phyloP scores from a whole-genome alignment of 768 basidiomycete species.

The Hericium rajendrae region DNA sequence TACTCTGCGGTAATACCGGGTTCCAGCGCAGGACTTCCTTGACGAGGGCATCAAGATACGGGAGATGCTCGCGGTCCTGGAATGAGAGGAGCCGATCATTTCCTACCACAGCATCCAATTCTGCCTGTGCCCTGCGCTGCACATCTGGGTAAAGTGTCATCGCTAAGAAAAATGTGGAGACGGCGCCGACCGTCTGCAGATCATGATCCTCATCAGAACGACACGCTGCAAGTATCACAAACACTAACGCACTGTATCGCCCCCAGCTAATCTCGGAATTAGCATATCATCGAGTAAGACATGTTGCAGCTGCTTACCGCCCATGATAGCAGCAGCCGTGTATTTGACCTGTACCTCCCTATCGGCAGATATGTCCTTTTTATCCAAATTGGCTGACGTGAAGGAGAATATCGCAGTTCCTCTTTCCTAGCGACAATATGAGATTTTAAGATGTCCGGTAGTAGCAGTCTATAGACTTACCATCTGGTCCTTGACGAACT shows the following conservation, averaged over 20 bases:
- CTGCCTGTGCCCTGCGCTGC: neutral
- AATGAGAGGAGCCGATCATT: neutral
- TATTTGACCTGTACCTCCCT: conserved; percentile 14
- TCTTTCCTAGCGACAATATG: neutral
- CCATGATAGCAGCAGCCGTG: conserved; percentile 13
- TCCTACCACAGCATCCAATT: neutral
- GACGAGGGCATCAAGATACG: neutral
- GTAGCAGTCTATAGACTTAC: neutral
- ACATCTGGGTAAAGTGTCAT: neutral
- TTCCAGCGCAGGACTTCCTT: neutral
- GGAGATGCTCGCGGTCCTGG: neutral
- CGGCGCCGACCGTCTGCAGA: conserved; percentile 12
- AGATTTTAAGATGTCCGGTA: neutral
- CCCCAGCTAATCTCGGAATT: conserved; percentile 1
- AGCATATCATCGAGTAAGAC: neutral
- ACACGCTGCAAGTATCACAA: too few relatives aligned
- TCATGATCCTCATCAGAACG: neutral
- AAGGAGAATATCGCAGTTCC: conserved; percentile 12
- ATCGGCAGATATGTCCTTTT: neutral
- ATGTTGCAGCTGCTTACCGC: conserved; percentile 1
- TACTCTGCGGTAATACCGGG: neutral
- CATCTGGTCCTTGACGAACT: neutral
- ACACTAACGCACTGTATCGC: conserved; percentile 7
- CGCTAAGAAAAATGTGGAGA: neutral
- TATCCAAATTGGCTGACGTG: conserved; percentile 5